A percentile compares a stretch with the other conserved stretches of the same genome.
Evolutionary conservation across 345 rosid species (phyloP).

Genomic region (Alliaria petiolata): DNA sequence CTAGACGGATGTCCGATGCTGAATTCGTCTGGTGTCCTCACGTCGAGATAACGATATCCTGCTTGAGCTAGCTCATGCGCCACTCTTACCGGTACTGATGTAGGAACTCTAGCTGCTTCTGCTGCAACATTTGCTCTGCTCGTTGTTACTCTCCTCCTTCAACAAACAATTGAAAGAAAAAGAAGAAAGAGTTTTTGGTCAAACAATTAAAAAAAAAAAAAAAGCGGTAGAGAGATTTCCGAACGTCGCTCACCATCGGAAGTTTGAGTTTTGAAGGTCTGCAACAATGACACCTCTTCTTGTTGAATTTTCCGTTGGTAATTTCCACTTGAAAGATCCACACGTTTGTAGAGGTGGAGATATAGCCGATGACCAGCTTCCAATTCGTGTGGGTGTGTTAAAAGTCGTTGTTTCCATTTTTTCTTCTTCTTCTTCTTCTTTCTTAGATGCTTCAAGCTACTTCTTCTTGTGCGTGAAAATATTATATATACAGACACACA

Average conservation of each 20-base stretch:
- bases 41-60: slow-evolving; percentile 75
- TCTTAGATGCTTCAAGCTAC: background rate
- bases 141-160: slow-evolving; percentile 22
- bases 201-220: too few species aligned
- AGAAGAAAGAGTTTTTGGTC: background rate
- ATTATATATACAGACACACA: background rate
- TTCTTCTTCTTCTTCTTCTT: background rate
- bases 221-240: background rate
- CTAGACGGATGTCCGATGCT: slow-evolving; percentile 70
- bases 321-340: background rate
- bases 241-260: slow-evolving; percentile 15
- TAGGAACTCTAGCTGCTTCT: slow-evolving; percentile 51
- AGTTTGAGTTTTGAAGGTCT: slow-evolving; percentile 23
- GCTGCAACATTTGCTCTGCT: slow-evolving; percentile 27
- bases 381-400: slow-evolving; percentile 9
- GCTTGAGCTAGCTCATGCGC: slow-evolving; percentile 88
- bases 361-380: slow-evolving; percentile 21
- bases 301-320: slow-evolving; percentile 3
- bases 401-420: slow-evolving; percentile 19
- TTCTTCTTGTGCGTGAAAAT: background rate
- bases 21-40: slow-evolving; percentile 78
- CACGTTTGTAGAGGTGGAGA: background rate
- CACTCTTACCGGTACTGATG: slow-evolving; percentile 87
- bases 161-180: background rate
- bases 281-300: background rate